Evolutionary conservation across 768 basidiomycete species (phyloP).

Genomic region (Hericium coralloides): DNA sequence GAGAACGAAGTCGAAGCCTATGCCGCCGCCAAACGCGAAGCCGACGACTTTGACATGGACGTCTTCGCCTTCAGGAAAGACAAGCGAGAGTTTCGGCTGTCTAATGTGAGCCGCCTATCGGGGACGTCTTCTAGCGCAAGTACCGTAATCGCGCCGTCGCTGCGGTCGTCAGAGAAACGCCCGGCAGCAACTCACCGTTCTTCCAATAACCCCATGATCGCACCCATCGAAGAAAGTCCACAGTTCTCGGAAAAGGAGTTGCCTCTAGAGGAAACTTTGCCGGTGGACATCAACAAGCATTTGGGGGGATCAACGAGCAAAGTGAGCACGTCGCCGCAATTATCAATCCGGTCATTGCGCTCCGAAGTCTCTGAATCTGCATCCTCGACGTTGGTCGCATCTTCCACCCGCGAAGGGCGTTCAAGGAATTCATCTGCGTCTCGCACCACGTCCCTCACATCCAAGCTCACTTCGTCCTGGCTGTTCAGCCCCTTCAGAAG

Average conservation of each 20-base stretch:
- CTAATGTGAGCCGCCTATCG: conserved; percentile 27
- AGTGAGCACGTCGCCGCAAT: conserved; percentile 52
- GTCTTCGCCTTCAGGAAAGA: conserved; percentile 43
- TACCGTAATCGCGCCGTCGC: conserved; percentile 4
- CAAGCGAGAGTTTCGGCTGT: conserved; percentile 26
- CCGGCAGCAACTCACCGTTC: conserved; percentile 34
- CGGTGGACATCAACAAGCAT: conserved; percentile 11
- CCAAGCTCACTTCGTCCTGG: conserved; percentile 71
- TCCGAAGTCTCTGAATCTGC: conserved; percentile 44
- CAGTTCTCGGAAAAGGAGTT: conserved; percentile 39
- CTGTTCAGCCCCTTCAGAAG: conserved; percentile 69
- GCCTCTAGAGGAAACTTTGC: conserved; percentile 29
- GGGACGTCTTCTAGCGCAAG: conserved; percentile 27
- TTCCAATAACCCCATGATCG: conserved; percentile 40
- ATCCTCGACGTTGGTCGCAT: conserved; percentile 9
- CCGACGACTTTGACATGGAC: conserved; percentile 67
- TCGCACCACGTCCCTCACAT: conserved; percentile 27
- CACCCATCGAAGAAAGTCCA: conserved; percentile 68
- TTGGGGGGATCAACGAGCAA: conserved; percentile 16
- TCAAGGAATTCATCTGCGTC: conserved; percentile 12
- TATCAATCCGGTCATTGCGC: conserved; percentile 49
- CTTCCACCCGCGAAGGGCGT: neutral
- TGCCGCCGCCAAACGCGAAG: conserved; percentile 37
- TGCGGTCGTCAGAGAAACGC: conserved; percentile 11
- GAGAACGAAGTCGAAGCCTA: conserved; percentile 12